A percentile compares a stretch with the other conserved stretches of the same genome.
These are phyloP conservation scores for Saxispiralis lemnorum DNA, from an alignment of 495 filamentous ascomycete species.

Conservation along the genomic window DNA sequence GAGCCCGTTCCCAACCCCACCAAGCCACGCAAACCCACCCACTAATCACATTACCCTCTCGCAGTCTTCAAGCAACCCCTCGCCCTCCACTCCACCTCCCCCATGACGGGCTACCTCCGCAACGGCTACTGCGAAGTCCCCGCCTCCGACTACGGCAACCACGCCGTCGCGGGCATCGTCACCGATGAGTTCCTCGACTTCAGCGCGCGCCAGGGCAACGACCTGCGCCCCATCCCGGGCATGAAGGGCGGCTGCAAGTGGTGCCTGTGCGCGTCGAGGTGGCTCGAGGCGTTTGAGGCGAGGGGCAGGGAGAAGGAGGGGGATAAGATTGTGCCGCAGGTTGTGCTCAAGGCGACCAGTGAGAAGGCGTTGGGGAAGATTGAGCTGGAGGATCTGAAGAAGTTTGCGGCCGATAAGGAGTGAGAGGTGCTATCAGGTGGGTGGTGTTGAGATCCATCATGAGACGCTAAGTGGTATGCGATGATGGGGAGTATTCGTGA, in stretches of 20 bases:
- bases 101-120: constrained; percentile 41
- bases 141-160: constrained; percentile 26
- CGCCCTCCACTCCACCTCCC: constrained; percentile 35
- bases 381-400: constrained; percentile 28
- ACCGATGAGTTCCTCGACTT: constrained; percentile 44
- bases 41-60: background rate
- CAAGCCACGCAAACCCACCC: background rate
- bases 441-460: too few relatives aligned
- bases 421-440: background rate
- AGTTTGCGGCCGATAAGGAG: constrained; percentile 27
- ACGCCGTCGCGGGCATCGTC: constrained; percentile 28
- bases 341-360: constrained; percentile 32
- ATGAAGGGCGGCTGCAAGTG: constrained; percentile 40
- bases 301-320: constrained; percentile 23
- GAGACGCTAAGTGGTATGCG: too few relatives aligned
- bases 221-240: constrained; percentile 32
- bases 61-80: constrained; percentile 41
- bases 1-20: background rate
- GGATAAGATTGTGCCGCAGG: constrained; percentile 25
- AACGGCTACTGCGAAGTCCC: constrained; percentile 40
- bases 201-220: constrained; percentile 37
- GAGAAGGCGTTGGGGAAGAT: constrained; percentile 30
- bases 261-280: constrained; percentile 38
- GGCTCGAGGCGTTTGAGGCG: constrained; percentile 35
- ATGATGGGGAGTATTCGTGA: too few relatives aligned